phyloP scores from a whole-genome alignment of 768 basidiomycete genomes.

The Suillus occidentalis region DNA sequence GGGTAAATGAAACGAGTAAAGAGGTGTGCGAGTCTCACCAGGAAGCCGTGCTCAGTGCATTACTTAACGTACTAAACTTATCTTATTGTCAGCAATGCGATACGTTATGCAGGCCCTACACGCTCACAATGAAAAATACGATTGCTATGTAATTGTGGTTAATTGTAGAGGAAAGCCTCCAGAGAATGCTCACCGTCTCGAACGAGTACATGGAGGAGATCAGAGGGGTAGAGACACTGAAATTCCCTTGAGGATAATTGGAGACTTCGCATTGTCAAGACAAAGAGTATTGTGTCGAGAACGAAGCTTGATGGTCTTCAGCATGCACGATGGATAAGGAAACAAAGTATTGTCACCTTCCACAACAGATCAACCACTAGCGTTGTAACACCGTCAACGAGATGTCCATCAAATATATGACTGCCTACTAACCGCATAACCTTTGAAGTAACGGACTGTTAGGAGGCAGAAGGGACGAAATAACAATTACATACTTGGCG shows the following conservation, averaged over 20 bases:
- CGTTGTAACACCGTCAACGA: neutral
- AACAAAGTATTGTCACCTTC: conserved; percentile 1
- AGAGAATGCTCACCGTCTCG: conserved; percentile 22
- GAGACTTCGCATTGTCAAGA: conserved; percentile 9
- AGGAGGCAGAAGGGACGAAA: neutral
- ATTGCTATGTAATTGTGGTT: neutral
- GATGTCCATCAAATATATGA: neutral
- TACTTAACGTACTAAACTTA: conserved; percentile 6
- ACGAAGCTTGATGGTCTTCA: conserved; percentile 11
- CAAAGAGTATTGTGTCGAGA: conserved; percentile 17
- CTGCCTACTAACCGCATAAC: neutral
- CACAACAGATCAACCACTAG: conserved; percentile 11
- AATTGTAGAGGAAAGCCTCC: neutral
- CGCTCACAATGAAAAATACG: conserved; percentile 7
- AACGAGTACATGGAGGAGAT: conserved; percentile 17
- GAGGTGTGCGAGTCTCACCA: conserved; percentile 8
- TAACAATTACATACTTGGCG: conserved; percentile 13
- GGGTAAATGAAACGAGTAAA: neutral
- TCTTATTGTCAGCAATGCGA: neutral
- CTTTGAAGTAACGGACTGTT: neutral
- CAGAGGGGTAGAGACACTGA: conserved; percentile 3
- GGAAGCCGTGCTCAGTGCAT: neutral
- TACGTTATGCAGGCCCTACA: too few species aligned
- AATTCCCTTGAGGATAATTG: neutral
- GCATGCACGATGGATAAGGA: neutral